Base-by-base conservation (phyloP, 208 protist species). In the Trypanosoma brucei region DNA sequence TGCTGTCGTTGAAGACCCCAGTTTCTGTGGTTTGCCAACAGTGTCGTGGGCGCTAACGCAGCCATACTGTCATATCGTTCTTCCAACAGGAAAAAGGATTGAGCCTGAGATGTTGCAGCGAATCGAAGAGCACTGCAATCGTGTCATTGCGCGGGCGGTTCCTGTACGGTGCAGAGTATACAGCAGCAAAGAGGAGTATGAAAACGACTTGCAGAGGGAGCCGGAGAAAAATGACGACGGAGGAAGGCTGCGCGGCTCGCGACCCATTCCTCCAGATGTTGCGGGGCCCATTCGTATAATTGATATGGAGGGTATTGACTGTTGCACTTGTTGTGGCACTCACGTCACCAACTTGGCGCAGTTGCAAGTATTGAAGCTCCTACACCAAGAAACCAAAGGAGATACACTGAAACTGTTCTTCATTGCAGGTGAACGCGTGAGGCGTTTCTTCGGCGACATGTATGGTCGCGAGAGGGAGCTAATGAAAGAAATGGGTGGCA, bases 261-360 rank as follows among this genome's bases (percentile, higher is more conserved):
- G 84, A 38, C 70, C 67, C 30, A 94, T 94, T 65, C 88, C 89
- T 3, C 72, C 70, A 3, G 89, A 92, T 65, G 78, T 92, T 9
- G 75, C 62, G 0, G 90, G 85, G 2, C 76, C 84, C 3, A 86
- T 96, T 49, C 86, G 90, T 5, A 72, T 91, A 50, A 88, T 96
- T 55, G 72, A 69, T n/a, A 70, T 93, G 9, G 72, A 71, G 9
- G 55, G 60, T 34, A 64, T 92, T 44, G 90, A 95, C 62, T 71
- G 56, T 53, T 89, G 83, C 69, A 85, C 79, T 9, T 96, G 90
- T 72, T 96, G 90, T 58, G 90, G 90, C n/a, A 96, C 90, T 30
- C 90, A 96, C 59, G 77, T 94, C 4, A 62, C 51, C 7, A 77
- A 81, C 11, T 70, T 93, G 22, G 57, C 78, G 8, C 69, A 93